phyloP scores from a whole-genome alignment of 2,329 filamentous ascomycete species.

The Apiospora saccharicola region DNA sequence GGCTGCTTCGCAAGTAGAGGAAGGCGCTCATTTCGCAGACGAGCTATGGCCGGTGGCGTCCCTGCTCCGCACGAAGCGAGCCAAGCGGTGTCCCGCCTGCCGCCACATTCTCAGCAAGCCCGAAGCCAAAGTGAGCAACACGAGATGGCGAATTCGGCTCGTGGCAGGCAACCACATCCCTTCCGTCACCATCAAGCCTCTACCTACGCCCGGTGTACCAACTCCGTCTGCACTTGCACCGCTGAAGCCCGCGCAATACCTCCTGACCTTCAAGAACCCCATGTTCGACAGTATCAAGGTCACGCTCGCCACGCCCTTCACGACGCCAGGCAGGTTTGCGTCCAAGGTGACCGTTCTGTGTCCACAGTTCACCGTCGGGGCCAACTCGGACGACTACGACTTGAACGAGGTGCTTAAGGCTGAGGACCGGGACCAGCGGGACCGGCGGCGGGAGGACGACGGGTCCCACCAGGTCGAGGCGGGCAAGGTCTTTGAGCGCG shows the following conservation, averaged over 20 bases:
- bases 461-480: constrained; percentile 73
- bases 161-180: constrained; percentile 91
- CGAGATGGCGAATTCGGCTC: constrained; percentile 90
- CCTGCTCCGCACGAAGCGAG: constrained; percentile 87
- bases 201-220: constrained; percentile 28
- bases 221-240: constrained; percentile 55
- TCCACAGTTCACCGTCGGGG: constrained; percentile 91
- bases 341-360: constrained; percentile 91
- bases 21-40: constrained; percentile 68
- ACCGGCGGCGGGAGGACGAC: constrained; percentile 48
- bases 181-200: constrained; percentile 74
- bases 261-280: constrained; percentile 91
- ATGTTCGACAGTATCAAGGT: constrained; percentile 91
- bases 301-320: constrained; percentile 82
- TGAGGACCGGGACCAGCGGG: constrained; percentile 44
- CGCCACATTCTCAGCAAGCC: constrained; percentile 96
- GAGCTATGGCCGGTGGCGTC: constrained; percentile 84
- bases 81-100: constrained; percentile 91
- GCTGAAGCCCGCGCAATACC: constrained; percentile 73
- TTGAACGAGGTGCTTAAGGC: constrained; percentile 88
- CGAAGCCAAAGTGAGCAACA: constrained; percentile 87
- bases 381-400: constrained; percentile 83
- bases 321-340: constrained; percentile 77
- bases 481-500: constrained; percentile 95
- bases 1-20: constrained; percentile 55